Evolutionary conservation across 2,329 filamentous ascomycete genomes (phyloP).

Genomic region (Cladophialophora chaetospira): DNA sequence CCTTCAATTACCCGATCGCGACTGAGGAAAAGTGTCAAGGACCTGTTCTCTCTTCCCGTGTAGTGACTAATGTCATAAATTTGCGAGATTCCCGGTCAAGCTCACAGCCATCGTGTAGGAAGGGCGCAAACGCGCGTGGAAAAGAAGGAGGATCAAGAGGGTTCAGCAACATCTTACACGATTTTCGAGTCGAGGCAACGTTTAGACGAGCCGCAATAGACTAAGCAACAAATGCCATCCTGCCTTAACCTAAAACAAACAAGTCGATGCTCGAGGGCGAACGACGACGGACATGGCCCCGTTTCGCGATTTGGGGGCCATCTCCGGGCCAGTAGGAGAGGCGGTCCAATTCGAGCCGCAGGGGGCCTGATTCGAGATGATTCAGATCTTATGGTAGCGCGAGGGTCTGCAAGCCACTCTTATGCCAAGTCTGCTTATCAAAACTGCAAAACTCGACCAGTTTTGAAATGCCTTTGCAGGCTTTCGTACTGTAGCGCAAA

Average conservation of each 20-base stretch:
- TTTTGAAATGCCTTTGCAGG: too few relatives aligned
- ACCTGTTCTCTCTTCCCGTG: neutral
- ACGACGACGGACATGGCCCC: neutral
- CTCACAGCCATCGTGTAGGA: neutral
- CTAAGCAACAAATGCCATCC: neutral
- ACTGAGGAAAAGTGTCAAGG: neutral
- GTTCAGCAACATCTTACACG: neutral
- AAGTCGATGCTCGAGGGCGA: neutral
- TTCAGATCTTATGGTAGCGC: neutral
- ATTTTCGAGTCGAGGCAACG: neutral
- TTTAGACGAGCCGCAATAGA: neutral
- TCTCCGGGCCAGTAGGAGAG: neutral
- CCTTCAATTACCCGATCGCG: too few relatives aligned
- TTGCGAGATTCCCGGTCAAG: neutral
- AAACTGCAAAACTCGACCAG: too few relatives aligned
- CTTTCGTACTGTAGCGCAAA: too few relatives aligned
- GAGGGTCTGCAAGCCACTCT: too few relatives aligned
- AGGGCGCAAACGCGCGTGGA: neutral
- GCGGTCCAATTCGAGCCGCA: neutral
- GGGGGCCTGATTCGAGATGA: neutral
- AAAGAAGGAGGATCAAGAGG: neutral
- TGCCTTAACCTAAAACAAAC: neutral
- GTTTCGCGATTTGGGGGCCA: neutral
- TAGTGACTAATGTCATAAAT: neutral
- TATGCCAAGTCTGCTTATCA: too few relatives aligned